Evolutionary conservation across 2,329 filamentous ascomycete genomes (phyloP).

Genomic region (Thelonectria rubi): DNA sequence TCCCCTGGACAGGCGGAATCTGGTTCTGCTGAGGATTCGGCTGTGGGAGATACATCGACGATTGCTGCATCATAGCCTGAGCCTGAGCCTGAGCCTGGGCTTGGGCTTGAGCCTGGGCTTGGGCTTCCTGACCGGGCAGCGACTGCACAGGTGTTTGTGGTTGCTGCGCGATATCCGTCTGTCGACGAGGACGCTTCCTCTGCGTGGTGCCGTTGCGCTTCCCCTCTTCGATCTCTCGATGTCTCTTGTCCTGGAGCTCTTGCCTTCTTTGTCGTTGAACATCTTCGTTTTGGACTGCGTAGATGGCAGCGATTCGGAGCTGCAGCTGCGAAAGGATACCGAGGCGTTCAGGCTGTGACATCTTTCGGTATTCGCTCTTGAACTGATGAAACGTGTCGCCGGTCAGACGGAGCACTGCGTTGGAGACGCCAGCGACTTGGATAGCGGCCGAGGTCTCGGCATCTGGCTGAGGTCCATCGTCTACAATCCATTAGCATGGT

Average conservation of each 20-base stretch:
- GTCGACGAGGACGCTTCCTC: slow-evolving; percentile 30
- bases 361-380: slow-evolving; percentile 55
- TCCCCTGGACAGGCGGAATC: slow-evolving; percentile 40
- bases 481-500: slow-evolving; percentile 29
- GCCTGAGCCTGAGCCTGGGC: slow-evolving; percentile 39
- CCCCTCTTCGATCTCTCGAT: slow-evolving; percentile 50
- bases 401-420: slow-evolving; percentile 50
- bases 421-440: slow-evolving; percentile 52
- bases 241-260: slow-evolving; percentile 50
- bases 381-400: slow-evolving; percentile 56
- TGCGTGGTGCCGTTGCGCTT: slow-evolving; percentile 27
- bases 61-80: slow-evolving; percentile 42
- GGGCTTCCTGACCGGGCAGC: slow-evolving; percentile 35
- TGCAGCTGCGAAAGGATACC: slow-evolving; percentile 52
- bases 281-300: slow-evolving; percentile 56
- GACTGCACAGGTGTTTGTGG: slow-evolving; percentile 38
- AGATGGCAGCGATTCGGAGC: slow-evolving; percentile 55
- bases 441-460: slow-evolving; percentile 50
- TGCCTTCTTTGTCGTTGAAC: slow-evolving; percentile 52
- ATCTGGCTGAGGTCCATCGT: slow-evolving; percentile 47
- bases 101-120: slow-evolving; percentile 21
- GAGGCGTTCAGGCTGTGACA: slow-evolving; percentile 52
- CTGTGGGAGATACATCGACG: slow-evolving; percentile 43
- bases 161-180: slow-evolving; percentile 38
- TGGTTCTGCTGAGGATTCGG: slow-evolving; percentile 38